These are phyloP conservation scores for Cystobasidiopsis lactophilus DNA, from an alignment of 768 basidiomycete species.

Conservation along the genomic window DNA sequence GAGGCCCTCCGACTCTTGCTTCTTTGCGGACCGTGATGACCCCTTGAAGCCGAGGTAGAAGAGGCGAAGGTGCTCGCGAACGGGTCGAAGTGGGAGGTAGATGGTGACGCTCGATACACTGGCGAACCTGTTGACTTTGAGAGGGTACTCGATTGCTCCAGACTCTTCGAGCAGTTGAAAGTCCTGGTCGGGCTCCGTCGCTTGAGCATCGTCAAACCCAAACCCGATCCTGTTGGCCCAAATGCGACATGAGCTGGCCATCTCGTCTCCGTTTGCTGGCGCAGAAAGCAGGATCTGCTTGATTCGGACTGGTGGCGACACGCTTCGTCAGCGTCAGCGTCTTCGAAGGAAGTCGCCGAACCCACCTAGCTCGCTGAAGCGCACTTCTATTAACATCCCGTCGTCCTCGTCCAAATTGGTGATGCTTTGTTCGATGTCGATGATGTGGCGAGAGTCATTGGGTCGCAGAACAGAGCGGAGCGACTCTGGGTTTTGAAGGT, in stretches of 20 bases:
- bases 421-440: constrained; percentile 13
- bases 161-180: constrained; percentile 15
- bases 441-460: constrained; percentile 14
- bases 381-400: constrained; percentile 16
- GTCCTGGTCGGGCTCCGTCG: constrained; percentile 12
- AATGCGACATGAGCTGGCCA: neutral
- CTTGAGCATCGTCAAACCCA: constrained; percentile 10
- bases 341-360: neutral
- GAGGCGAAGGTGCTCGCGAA: neutral
- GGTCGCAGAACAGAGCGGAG: constrained; percentile 13
- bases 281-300: constrained; percentile 8
- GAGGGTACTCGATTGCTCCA: constrained; percentile 18
- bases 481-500: constrained; percentile 2
- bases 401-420: constrained; percentile 15
- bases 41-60: constrained; percentile 20
- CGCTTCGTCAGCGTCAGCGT: constrained; percentile 9
- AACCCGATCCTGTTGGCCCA: constrained; percentile 16
- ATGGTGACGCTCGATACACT: constrained; percentile 14
- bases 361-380: neutral
- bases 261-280: neutral
- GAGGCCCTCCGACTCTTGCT: constrained; percentile 10
- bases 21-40: constrained; percentile 14
- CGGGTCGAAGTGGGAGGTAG: too few species aligned
- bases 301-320: constrained; percentile 13
- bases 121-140: constrained; percentile 15